Percentiles rank a stretch among this genome's conserved stretches.
Evolutionary conservation across 805 yeast genomes (phyloP).

Genomic region (Geotrichum ghanense): DNA sequence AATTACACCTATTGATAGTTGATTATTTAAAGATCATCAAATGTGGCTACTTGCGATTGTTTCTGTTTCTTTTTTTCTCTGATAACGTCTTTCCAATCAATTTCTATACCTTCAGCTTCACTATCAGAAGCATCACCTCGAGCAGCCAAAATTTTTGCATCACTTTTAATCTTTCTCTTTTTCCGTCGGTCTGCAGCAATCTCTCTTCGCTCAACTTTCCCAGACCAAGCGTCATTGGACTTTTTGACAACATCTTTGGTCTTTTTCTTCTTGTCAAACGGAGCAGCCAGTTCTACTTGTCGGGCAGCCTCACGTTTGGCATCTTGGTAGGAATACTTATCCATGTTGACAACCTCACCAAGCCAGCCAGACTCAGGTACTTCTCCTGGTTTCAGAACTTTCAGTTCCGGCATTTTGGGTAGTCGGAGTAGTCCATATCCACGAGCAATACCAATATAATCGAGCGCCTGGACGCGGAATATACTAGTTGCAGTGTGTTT

Average conservation of each 20-base stretch:
- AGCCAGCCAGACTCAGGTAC: conserved; percentile 73
- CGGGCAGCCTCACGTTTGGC: conserved; percentile 51
- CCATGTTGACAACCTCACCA: conserved; percentile 52
- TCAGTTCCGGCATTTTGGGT: conserved; percentile 91
- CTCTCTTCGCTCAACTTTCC: conserved; percentile 53
- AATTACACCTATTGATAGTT: too few relatives aligned
- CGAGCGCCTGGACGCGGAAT: conserved; percentile 61
- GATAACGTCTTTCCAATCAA: conserved; percentile 85
- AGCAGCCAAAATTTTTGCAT: conserved; percentile 36
- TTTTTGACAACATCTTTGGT: conserved; percentile 23
- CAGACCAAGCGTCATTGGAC: conserved; percentile 69
- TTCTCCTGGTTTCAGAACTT: conserved; percentile 32
- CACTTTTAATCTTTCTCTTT: conserved; percentile 53
- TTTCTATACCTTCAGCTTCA: conserved; percentile 29
- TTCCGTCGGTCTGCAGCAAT: conserved; percentile 50
- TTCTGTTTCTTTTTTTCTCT: conserved; percentile 52
- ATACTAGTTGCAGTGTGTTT: conserved; percentile 85
- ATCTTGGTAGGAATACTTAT: conserved; percentile 54
- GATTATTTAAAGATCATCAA: conserved; percentile 18
- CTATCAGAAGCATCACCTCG: conserved; percentile 30
- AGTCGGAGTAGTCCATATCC: conserved; percentile 72
- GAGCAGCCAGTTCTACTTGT: conserved; percentile 41
- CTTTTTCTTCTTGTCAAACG: conserved; percentile 18
- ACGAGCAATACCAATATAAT: conserved; percentile 59
- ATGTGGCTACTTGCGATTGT: conserved; percentile 18